phyloP scores from a whole-genome alignment of 768 basidiomycete genomes.

The Pleurotus pulmonarius region DNA sequence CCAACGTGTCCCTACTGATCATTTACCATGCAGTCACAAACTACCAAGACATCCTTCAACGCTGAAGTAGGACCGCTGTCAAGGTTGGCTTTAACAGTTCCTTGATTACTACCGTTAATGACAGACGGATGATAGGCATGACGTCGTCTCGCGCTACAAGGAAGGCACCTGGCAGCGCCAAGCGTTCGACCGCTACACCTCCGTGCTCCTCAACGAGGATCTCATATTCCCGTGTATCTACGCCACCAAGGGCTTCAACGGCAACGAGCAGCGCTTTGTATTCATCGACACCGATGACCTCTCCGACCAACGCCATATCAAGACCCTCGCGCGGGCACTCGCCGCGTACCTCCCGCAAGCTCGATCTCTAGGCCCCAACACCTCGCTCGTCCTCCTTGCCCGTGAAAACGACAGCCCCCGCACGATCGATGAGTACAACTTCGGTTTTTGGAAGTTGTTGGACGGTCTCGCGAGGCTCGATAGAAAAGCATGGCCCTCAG shows the following conservation, averaged over 20 bases:
- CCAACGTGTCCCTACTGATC: background rate
- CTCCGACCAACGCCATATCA: conserved; percentile 16
- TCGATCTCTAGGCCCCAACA: conserved; percentile 16
- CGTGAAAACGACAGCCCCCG: conserved; percentile 14
- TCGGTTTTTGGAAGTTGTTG: conserved; percentile 17
- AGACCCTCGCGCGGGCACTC: conserved; percentile 12
- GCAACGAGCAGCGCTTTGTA: conserved; percentile 16
- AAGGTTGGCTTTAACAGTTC: conserved; percentile 13
- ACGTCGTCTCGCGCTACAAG: conserved; percentile 11
- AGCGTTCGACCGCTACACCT: conserved; percentile 16
- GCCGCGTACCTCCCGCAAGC: conserved; percentile 17
- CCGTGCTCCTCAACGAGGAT: conserved; percentile 16
- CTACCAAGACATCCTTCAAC: background rate
- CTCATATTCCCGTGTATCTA: conserved; percentile 19
- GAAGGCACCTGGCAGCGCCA: conserved; percentile 18
- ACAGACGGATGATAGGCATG: background rate
- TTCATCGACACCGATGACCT: conserved; percentile 19
- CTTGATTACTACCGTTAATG: no score
- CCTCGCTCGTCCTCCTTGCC: conserved; percentile 19
- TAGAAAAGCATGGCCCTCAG: conserved; percentile 13
- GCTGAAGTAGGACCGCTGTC: background rate
- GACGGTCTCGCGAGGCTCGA: conserved; percentile 17
- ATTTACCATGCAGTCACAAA: background rate
- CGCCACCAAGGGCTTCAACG: conserved; percentile 19
- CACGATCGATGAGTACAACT: conserved; percentile 16